Evolutionary conservation across 202 grass and related monocot species (phyloP).

Genomic region (Zizania palustris): DNA sequence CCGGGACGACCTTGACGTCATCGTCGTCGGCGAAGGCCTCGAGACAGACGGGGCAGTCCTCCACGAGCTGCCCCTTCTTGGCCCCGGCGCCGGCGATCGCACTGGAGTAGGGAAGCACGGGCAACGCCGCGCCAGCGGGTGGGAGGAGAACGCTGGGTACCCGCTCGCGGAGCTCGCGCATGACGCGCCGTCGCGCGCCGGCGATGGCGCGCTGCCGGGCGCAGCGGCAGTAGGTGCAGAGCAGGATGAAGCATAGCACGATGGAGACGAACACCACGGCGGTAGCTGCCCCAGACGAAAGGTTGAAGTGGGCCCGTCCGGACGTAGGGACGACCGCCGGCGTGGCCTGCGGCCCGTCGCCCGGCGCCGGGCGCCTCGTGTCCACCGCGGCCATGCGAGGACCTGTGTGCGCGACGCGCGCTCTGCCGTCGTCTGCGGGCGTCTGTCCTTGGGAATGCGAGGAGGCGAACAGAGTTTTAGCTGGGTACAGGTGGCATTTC

Average conservation of each 20-base stretch:
- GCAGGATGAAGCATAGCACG: conserved; percentile 62
- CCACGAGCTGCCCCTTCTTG: conserved; percentile 32
- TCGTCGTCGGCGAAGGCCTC: conserved; percentile 52
- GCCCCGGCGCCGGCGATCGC: background rate
- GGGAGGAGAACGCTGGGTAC: conserved; percentile 24
- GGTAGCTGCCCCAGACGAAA: conserved; percentile 44
- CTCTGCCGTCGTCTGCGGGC: background rate
- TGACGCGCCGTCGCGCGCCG: conserved; percentile 33
- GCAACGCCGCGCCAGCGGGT: conserved; percentile 27
- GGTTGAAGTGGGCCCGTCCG: conserved; percentile 41
- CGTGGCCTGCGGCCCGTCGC: background rate
- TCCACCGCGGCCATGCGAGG: conserved; percentile 35
- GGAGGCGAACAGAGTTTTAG: background rate
- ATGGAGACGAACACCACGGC: conserved; percentile 59
- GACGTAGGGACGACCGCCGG: conserved; percentile 12
- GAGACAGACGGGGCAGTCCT: conserved; percentile 70
- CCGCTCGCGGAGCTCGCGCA: conserved; percentile 27
- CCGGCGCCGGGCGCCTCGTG: conserved; percentile 35
- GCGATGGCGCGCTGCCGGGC: conserved; percentile 42
- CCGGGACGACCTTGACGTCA: conserved; percentile 64
- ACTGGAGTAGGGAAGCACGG: conserved; percentile 42
- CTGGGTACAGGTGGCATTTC: background rate
- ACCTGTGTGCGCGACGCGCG: background rate
- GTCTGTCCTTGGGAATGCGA: background rate
- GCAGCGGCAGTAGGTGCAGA: conserved; percentile 71